phyloP scores from a whole-genome alignment of 1,284 basidiomycete species.

The Leccinum pachyderme region DNA sequence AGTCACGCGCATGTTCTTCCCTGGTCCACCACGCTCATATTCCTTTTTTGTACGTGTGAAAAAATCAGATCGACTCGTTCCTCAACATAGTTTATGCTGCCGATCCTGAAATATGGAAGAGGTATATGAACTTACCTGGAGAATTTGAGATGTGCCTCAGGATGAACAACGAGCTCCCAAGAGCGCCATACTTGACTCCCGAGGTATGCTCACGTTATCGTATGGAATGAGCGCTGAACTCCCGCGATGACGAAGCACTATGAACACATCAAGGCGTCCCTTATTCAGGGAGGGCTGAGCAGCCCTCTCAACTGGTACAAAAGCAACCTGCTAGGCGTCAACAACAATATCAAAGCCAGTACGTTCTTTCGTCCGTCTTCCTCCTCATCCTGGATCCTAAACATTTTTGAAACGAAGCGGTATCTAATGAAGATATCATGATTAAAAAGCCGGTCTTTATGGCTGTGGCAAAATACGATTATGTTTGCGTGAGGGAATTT shows the following conservation, averaged over 20 bases:
- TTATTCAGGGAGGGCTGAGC: constrained; percentile 27
- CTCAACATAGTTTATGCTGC: constrained; percentile 33
- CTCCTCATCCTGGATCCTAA: background rate
- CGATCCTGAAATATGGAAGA: constrained; percentile 35
- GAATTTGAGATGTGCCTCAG: constrained; percentile 32
- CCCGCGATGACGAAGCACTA: constrained; percentile 24
- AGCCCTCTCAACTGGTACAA: constrained; percentile 36
- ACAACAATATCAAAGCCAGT: constrained; percentile 24
- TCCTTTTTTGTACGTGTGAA: background rate
- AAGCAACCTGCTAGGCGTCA: constrained; percentile 22
- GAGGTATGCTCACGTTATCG: constrained; percentile 22
- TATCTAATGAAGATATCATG: constrained; percentile 22
- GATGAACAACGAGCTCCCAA: constrained; percentile 21
- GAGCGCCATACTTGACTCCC: constrained; percentile 33
- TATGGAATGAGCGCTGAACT: constrained; percentile 3
- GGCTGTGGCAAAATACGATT: constrained; percentile 31
- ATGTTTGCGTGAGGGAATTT: constrained; percentile 25
- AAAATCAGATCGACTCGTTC: constrained; percentile 31
- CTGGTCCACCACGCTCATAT: background rate
- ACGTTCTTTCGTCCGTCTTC: constrained; percentile 2
- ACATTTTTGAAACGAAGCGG: constrained; percentile 12
- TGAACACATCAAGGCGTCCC: constrained; percentile 21
- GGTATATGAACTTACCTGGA: constrained; percentile 34
- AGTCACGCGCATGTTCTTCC: background rate
- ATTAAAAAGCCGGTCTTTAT: constrained; percentile 33